Base-by-base conservation (phyloP, 1,284 basidiomycete genomes). In the Leccinum brunneo-olivaceum region DNA sequence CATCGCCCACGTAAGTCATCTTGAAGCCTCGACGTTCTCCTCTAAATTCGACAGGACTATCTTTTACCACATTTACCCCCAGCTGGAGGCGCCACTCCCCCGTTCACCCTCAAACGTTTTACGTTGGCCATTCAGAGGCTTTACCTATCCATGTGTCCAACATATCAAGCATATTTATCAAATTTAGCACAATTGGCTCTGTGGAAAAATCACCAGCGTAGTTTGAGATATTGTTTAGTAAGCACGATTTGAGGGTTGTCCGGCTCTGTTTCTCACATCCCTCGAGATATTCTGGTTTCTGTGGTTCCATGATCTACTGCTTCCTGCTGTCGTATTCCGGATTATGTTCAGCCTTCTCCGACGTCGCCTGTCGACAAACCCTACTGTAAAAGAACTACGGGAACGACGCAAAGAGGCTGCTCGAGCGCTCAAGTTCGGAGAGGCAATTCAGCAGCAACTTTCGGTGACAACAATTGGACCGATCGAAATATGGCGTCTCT, bases 231-330 rank as follows among this genome's bases (percentile, higher is more conserved):
- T 45, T 84, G 81, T 49, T 43, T 57, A 23, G 81, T 83, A 52
- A 48, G 78, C 69, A 23, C 19, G 16, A 43, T 39, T 15, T 5
- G 18, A 41, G 1, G 28, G 32, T 18, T 36, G 23, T 32, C n/a
- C 18, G 24, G 43, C 20, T 14, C 12, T 12, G 28, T 33, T 40
- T 43, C 47, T 58, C 15, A 60, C 5, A 10, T 50, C 41, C 32
- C 24, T 30, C 23, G 47, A 83, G 81, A 48, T 68, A 3, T 84
- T 73, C 50, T 84, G 82, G 82, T 55, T 71, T 19, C 55, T 82
- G 15, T 84, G 82, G 82, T 74, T 73, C 54, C 54, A 73, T 42
- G 69, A 81, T 50, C 53, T 80, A 14, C 64, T 84, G 5, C 61
- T 77, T 11, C 72, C 81, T 14, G 67, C 71, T 5, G 53, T 80